phyloP scores from a whole-genome alignment of 225 moss, liverwort and hornwort genomes.

The Rhytidiadelphus loreus region DNA sequence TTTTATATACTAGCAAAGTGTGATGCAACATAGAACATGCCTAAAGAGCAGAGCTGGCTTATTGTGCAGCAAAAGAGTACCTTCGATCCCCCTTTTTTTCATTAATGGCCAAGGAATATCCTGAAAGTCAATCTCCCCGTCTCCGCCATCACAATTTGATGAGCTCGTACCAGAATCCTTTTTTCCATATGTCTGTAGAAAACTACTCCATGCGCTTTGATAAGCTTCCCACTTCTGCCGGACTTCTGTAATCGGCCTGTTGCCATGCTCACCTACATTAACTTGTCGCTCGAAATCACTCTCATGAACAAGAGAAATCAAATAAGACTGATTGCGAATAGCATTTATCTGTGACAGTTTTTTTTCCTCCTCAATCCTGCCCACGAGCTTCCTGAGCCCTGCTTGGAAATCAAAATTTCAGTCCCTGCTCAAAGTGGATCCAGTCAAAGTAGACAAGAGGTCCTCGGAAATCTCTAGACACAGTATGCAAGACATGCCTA shows the following conservation, averaged over 20 bases:
- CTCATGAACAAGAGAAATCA: slow-evolving; percentile 27
- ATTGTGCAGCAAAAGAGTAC: slow-evolving; percentile 9
- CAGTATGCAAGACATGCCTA: background rate
- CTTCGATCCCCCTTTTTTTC: slow-evolving; percentile 6
- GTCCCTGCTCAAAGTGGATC: background rate
- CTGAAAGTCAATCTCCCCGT: slow-evolving; percentile 35
- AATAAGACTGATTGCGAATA: slow-evolving; percentile 33
- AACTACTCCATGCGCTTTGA: slow-evolving; percentile 49
- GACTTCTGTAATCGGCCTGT: background rate
- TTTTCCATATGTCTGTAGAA: slow-evolving; percentile 35
- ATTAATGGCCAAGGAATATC: slow-evolving; percentile 84
- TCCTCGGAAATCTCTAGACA: background rate
- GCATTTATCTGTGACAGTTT: slow-evolving; percentile 46
- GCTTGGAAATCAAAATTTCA: slow-evolving; percentile 5
- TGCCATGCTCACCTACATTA: slow-evolving; percentile 8
- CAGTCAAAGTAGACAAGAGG: background rate
- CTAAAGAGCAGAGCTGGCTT: slow-evolving; percentile 9
- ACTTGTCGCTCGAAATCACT: slow-evolving; percentile 32
- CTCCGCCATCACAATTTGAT: background rate
- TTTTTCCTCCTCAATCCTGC: slow-evolving; percentile 37
- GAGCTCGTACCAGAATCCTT: background rate
- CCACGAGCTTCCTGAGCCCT: slow-evolving; percentile 70
- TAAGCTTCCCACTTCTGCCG: slow-evolving; percentile 60
- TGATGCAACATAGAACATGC: background rate
- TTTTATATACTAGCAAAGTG: background rate